A percentile compares a stretch with the other conserved stretches of the same genome.
These are phyloP conservation scores for Xylariaceae sp. DNA, from an alignment of 2,329 filamentous ascomycete species.

Conservation along the genomic window DNA sequence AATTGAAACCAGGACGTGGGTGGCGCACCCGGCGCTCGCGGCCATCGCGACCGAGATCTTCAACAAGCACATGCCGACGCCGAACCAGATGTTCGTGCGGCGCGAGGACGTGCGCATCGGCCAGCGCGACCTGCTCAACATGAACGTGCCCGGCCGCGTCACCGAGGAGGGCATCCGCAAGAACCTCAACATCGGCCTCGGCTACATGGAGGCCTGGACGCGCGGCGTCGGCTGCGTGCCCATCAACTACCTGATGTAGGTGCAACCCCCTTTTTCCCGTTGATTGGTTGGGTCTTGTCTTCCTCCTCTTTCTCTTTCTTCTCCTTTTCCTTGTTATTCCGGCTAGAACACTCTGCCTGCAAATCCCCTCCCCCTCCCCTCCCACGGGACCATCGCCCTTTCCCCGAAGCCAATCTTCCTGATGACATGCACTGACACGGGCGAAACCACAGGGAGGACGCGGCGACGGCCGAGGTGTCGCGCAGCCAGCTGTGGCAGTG, in stretches of 20 bases:
- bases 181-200: constrained; percentile 93
- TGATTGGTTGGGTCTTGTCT: too few species aligned
- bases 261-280: too few species aligned
- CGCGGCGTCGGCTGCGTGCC: constrained; percentile 92
- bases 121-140: constrained; percentile 89
- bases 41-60: constrained; percentile 85
- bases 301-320: neutral
- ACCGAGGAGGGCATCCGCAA: constrained; percentile 94
- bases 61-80: constrained; percentile 97
- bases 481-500: constrained; percentile 96
- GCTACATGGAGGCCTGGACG: constrained; percentile 98
- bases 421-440: constrained; percentile 2
- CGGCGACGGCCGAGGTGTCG: constrained; percentile 92
- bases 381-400: neutral
- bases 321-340: too few species aligned
- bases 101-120: constrained; percentile 83
- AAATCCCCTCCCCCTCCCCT: neutral
- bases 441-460: constrained; percentile 61
- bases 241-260: constrained; percentile 90
- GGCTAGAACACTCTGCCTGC: neutral
- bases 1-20: constrained; percentile 85
- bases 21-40: constrained; percentile 90
- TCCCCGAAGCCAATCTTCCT: neutral
- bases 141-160: constrained; percentile 89
- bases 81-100: constrained; percentile 89